phyloP scores from a whole-genome alignment of 1,284 basidiomycete species.

The Mycosarcoma maydis region DNA sequence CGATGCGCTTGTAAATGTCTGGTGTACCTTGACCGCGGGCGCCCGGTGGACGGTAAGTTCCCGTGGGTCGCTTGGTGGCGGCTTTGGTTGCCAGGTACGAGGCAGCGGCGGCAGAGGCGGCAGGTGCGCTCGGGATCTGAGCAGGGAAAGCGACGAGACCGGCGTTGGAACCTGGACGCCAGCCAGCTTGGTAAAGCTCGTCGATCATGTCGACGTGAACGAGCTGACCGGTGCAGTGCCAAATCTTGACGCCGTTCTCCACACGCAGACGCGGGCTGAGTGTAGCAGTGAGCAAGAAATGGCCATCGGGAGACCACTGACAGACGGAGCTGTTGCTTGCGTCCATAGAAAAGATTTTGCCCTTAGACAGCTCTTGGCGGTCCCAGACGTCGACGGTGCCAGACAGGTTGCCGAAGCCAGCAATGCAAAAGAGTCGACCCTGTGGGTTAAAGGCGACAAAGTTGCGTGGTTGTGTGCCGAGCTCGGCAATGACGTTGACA shows the following conservation, averaged over 20 bases:
- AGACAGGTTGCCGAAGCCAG: slow-evolving; percentile 94
- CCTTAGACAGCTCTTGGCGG: slow-evolving; percentile 76
- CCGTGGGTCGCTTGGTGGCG: slow-evolving; percentile 63
- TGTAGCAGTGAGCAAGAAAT: slow-evolving; percentile 91
- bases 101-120: slow-evolving; percentile 74
- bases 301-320: slow-evolving; percentile 94
- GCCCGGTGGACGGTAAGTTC: slow-evolving; percentile 69
- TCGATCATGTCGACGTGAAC: slow-evolving; percentile 81
- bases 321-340: slow-evolving; percentile 92
- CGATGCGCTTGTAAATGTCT: slow-evolving; percentile 84
- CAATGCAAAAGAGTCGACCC: slow-evolving; percentile 84
- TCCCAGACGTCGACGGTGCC: slow-evolving; percentile 94
- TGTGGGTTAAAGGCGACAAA: slow-evolving; percentile 95
- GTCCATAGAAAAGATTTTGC: slow-evolving; percentile 85
- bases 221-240: slow-evolving; percentile 88
- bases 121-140: slow-evolving; percentile 78
- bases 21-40: slow-evolving; percentile 87
- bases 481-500: slow-evolving; percentile 87
- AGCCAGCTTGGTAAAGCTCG: slow-evolving; percentile 86
- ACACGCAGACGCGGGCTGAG: slow-evolving; percentile 92
- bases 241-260: slow-evolving; percentile 95
- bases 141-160: slow-evolving; percentile 78
- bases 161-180: slow-evolving; percentile 80
- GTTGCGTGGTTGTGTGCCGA: slow-evolving; percentile 88
- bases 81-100: slow-evolving; percentile 61